Percentiles rank a stretch among this genome's conserved stretches.
phyloP scores from a whole-genome alignment of 1,284 basidiomycete genomes.

The Marasmius oreades region DNA sequence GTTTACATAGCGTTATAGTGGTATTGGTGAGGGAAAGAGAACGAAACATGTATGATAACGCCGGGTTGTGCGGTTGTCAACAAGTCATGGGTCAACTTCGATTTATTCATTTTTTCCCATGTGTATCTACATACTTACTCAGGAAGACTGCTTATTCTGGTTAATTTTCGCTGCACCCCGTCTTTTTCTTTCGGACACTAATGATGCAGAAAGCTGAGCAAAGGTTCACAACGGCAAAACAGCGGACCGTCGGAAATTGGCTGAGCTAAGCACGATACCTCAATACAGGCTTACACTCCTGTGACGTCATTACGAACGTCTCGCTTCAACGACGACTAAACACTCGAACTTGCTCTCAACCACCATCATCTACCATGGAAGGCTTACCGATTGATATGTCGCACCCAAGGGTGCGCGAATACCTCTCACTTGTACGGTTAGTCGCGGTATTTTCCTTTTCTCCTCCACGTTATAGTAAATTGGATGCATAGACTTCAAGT shows the following conservation, averaged over 20 bases:
- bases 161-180: no score
- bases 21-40: background rate
- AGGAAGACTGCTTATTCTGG: no score
- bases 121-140: no score
- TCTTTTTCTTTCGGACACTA: no score
- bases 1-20: background rate
- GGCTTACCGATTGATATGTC: slow-evolving; percentile 45
- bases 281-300: no score
- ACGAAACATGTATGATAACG: background rate
- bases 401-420: slow-evolving; percentile 51
- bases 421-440: slow-evolving; percentile 51
- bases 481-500: slow-evolving; percentile 57
- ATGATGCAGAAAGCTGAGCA: no score
- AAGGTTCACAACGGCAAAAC: no score
- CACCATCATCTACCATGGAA: slow-evolving; percentile 33
- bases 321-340: background rate
- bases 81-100: no score
- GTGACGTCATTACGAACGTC: no score
- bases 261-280: no score
- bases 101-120: no score
- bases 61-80: background rate
- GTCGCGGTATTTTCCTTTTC: slow-evolving; percentile 6
- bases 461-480: background rate
- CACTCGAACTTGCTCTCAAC: background rate
- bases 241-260: no score